phyloP scores from a whole-genome alignment of 192 early-diverging fungal species.

The Coemansia sp. region DNA sequence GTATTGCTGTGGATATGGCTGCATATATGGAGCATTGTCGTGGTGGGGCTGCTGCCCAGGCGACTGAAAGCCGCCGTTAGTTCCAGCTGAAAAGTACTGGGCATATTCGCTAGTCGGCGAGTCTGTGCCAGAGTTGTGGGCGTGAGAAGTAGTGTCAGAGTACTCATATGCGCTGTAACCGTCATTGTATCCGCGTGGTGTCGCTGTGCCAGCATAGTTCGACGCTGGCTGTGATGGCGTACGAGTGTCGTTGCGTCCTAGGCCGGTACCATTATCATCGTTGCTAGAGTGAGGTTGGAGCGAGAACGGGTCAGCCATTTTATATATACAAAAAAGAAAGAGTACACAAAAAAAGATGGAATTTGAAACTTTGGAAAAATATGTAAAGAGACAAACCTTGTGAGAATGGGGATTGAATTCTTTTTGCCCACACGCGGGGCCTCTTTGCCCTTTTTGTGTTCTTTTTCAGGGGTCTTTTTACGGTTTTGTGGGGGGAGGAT shows the following conservation, averaged over 20 bases:
- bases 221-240: not conserved
- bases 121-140: not conserved
- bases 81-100: slow-evolving; percentile 2
- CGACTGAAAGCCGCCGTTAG: not conserved
- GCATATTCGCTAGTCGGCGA: not conserved
- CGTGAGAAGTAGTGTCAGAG: slow-evolving; percentile 1
- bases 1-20: not conserved
- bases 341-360: not conserved
- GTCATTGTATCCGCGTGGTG: not conserved
- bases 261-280: not conserved
- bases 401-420: not conserved
- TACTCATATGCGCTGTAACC: not conserved
- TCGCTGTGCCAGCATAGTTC: not conserved
- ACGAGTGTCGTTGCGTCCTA: not conserved
- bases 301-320: slow-evolving; percentile 1
- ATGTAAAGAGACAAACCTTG: not conserved
- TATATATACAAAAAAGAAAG: not conserved
- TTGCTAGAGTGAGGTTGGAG: not conserved
- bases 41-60: not conserved
- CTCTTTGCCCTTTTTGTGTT: too few relatives aligned
- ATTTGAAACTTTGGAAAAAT: not conserved
- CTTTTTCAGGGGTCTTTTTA: too few relatives aligned
- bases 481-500: not conserved
- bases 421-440: not conserved
- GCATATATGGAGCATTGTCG: not conserved